phyloP scores from a whole-genome alignment of 2,329 filamentous ascomycete genomes.

The Phialophora verrucosa region DNA sequence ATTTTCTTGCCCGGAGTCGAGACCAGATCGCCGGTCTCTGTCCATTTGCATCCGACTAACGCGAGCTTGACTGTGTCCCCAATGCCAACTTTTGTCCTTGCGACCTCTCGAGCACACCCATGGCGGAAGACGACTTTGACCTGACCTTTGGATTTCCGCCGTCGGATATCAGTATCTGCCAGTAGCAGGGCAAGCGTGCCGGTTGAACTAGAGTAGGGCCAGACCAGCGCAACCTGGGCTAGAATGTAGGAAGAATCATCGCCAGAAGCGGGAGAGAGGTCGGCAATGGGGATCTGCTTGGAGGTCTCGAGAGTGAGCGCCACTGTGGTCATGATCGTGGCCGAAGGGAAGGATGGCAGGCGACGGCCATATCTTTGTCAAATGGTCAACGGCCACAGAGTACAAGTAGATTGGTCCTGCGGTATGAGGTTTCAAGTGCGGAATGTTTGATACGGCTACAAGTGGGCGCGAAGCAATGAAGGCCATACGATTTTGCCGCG shows the following conservation, averaged over 20 bases:
- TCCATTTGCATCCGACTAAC: constrained; percentile 72
- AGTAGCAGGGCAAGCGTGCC: constrained; percentile 78
- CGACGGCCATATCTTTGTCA: constrained; percentile 27
- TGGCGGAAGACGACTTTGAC: constrained; percentile 78
- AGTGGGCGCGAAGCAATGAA: constrained; percentile 17
- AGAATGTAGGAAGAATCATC: constrained; percentile 55
- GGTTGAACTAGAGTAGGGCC: constrained; percentile 85
- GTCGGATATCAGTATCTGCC: constrained; percentile 81
- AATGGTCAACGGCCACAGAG: neutral
- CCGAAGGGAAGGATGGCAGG: neutral
- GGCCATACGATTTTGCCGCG: constrained; percentile 25
- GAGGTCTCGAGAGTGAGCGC: constrained; percentile 21
- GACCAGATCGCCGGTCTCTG: constrained; percentile 57
- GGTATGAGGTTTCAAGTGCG: constrained; percentile 17
- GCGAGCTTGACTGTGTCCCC: constrained; percentile 75
- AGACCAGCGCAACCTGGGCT: constrained; percentile 81
- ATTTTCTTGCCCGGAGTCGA: constrained; percentile 63
- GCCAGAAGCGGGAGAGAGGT: constrained; percentile 48
- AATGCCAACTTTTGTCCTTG: constrained; percentile 71
- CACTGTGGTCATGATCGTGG: constrained; percentile 32
- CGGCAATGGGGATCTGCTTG: constrained; percentile 43
- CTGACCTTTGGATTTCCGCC: constrained; percentile 78
- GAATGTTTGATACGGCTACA: constrained; percentile 14
- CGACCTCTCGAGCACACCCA: constrained; percentile 71
- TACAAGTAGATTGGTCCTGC: neutral